Percentiles rank a stretch among this genome's conserved stretches.
Evolutionary conservation across 78 protist genomes (phyloP).

Genomic region (Chrysochromulina tobinii): DNA sequence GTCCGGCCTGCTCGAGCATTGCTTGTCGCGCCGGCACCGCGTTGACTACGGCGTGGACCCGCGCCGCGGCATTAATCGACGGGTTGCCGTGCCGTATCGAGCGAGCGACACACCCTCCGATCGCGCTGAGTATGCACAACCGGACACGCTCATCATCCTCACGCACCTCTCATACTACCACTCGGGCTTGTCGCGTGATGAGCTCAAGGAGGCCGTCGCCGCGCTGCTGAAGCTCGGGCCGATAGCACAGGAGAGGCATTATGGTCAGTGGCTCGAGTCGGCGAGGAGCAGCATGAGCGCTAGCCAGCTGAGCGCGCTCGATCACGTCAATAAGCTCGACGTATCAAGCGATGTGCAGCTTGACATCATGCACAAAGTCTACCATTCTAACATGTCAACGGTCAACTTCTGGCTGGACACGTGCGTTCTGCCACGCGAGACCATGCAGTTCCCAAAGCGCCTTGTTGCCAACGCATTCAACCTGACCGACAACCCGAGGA

Average conservation of each 20-base stretch:
- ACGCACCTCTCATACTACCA: constrained; percentile 26
- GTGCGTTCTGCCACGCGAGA: constrained; percentile 33
- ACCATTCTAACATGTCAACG: not conserved
- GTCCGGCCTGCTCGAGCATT: not conserved
- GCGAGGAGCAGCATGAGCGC: not conserved
- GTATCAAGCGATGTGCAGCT: not conserved
- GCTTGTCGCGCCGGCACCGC: not conserved
- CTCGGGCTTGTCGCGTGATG: not conserved
- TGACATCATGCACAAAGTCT: not conserved
- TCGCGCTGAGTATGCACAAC: constrained; percentile 26
- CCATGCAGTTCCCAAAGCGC: not conserved
- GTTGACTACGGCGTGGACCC: constrained; percentile 32
- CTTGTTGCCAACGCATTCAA: not conserved
- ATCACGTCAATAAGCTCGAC: constrained; percentile 23
- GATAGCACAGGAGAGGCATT: not conserved
- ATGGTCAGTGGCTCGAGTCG: not conserved
- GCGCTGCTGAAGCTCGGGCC: not conserved
- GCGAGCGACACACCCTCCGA: constrained; percentile 30
- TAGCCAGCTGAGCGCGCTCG: not conserved
- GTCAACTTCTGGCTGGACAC: constrained; percentile 5
- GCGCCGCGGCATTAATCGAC: not conserved
- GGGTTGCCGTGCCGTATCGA: constrained; percentile 32
- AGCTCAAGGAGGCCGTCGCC: not conserved
- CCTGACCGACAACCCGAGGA: not conserved
- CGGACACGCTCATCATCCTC: not conserved